Percentiles rank a stretch among this genome's conserved stretches.
Evolutionary conservation across 768 basidiomycete species (phyloP).

Genomic region (Agrocybe praecox): DNA sequence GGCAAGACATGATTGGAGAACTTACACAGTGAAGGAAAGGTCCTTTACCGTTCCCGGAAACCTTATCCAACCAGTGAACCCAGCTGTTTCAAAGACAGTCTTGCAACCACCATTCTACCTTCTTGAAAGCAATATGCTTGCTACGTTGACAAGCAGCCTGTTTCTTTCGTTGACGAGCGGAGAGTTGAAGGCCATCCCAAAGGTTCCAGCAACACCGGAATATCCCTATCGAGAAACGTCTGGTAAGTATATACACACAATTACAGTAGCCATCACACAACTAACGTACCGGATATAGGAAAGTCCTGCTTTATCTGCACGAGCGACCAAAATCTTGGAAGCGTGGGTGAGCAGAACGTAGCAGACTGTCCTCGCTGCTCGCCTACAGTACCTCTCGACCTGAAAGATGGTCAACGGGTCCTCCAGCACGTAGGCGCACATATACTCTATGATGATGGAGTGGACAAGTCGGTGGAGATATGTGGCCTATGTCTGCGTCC

Average conservation of each 20-base stretch:
- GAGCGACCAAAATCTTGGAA: slow-evolving; percentile 7
- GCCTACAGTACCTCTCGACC: slow-evolving; percentile 11
- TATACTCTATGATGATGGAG: slow-evolving; percentile 22
- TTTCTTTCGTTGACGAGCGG: slow-evolving; percentile 9
- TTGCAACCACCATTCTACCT: slow-evolving; percentile 11
- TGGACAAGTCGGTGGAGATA: slow-evolving; percentile 12
- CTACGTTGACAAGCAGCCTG: slow-evolving; percentile 18
- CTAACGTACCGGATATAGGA: slow-evolving; percentile 3
- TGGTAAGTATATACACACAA: slow-evolving; percentile 1
- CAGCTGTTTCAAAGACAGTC: slow-evolving; percentile 8
- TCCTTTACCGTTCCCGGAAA: slow-evolving; percentile 22
- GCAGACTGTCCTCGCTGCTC: slow-evolving; percentile 14
- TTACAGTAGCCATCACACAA: background rate
- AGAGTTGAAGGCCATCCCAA: slow-evolving; percentile 17
- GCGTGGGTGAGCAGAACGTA: background rate
- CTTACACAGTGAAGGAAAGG: slow-evolving; percentile 14
- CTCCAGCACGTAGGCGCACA: slow-evolving; percentile 29
- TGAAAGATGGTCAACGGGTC: slow-evolving; percentile 16
- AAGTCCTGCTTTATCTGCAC: slow-evolving; percentile 23
- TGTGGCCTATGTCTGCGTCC: slow-evolving; percentile 30
- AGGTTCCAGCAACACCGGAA: slow-evolving; percentile 4
- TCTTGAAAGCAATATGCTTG: slow-evolving; percentile 19
- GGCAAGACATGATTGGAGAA: slow-evolving; percentile 26
- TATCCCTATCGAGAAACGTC: slow-evolving; percentile 19
- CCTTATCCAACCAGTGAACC: slow-evolving; percentile 26